phyloP scores from a whole-genome alignment of 1,284 basidiomycete species.

The Apiotrichum siamense region DNA sequence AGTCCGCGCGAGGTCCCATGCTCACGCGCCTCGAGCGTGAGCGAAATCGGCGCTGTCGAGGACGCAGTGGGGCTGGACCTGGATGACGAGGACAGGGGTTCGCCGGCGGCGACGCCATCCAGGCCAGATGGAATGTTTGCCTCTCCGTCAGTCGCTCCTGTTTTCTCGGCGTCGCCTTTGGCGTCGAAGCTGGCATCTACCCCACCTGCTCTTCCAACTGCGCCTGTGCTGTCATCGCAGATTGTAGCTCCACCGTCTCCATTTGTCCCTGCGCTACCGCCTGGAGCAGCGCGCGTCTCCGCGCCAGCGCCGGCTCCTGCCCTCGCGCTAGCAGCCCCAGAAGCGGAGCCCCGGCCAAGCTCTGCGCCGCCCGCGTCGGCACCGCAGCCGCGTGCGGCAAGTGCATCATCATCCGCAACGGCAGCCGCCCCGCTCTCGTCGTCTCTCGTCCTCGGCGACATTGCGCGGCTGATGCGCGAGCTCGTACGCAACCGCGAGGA shows the following conservation, averaged over 20 bases:
- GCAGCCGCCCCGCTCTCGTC: no score
- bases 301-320: neutral
- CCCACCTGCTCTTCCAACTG: no score
- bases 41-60: conserved; percentile 1
- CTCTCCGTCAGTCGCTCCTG: neutral
- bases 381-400: no score
- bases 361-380: no score
- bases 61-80: conserved; percentile 1
- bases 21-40: neutral
- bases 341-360: no score
- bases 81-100: neutral
- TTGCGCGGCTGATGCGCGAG: conserved; percentile 37
- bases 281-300: neutral
- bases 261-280: neutral
- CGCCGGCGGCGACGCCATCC: neutral
- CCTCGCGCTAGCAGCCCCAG: neutral
- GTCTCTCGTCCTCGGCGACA: conserved; percentile 29
- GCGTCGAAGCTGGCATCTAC: no score
- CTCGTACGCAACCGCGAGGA: conserved; percentile 49
- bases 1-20: no score
- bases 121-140: neutral
- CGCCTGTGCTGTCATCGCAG: no score
- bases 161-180: no score
- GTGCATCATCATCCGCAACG: no score
- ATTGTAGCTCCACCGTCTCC: no score